A percentile compares a stretch with the other conserved stretches of the same genome.
phyloP scores from a whole-genome alignment of 2,329 filamentous ascomycete genomes.

The Claviceps sp. region DNA sequence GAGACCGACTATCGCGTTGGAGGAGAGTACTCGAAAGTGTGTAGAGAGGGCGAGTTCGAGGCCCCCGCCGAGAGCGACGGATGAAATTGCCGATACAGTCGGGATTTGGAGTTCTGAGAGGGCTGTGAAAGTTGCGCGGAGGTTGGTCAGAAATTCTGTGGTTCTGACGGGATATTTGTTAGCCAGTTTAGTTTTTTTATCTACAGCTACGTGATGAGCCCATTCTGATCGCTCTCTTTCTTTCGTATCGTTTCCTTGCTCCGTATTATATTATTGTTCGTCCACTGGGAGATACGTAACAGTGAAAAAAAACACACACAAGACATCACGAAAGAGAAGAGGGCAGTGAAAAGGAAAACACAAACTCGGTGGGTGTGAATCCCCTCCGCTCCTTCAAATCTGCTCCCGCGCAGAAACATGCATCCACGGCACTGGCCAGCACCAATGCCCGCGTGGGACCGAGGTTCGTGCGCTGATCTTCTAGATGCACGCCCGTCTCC shows the following conservation, averaged over 20 bases:
- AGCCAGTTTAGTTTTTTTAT: not conserved
- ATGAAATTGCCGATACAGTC: slow-evolving; percentile 78
- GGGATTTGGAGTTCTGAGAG: slow-evolving; percentile 71
- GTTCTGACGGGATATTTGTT: slow-evolving; percentile 42
- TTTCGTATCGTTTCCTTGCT: no score
- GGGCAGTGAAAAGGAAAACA: no score
- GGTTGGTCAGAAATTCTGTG: slow-evolving; percentile 58
- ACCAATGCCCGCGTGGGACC: slow-evolving; percentile 67
- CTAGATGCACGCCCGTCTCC: slow-evolving; percentile 25
- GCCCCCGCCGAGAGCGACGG: slow-evolving; percentile 79
- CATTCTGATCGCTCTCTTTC: no score
- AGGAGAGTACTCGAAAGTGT: slow-evolving; percentile 75
- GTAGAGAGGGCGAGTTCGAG: slow-evolving; percentile 86
- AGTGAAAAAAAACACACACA: no score
- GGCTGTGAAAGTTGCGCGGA: slow-evolving; percentile 62
- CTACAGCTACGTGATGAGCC: no score
- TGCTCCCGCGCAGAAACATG: slow-evolving; percentile 84
- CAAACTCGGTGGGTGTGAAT: slow-evolving; percentile 65
- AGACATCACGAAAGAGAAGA: no score
- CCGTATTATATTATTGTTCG: no score
- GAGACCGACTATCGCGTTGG: slow-evolving; percentile 64
- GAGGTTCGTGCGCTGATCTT: slow-evolving; percentile 21
- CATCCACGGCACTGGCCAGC: slow-evolving; percentile 71
- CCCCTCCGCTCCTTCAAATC: slow-evolving; percentile 78
- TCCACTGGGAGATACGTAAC: no score